Base-by-base conservation (phyloP, 805 yeast species). In the Kluyveromyces siamensis region DNA sequence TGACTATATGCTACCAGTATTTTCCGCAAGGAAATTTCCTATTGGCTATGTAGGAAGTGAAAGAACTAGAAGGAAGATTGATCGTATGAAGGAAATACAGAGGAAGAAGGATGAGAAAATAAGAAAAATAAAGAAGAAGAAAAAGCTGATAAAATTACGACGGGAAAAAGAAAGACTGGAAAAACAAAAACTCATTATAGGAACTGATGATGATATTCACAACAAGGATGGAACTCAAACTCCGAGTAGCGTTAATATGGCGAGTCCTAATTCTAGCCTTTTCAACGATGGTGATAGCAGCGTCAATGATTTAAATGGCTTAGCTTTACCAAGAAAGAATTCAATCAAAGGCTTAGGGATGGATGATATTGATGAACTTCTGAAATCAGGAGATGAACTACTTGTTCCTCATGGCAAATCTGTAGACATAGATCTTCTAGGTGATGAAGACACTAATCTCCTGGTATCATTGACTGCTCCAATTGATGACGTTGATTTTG, bases 31-130 rank as follows among this genome's bases (percentile, higher is more conserved):
- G 41, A 63, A 62, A 41, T 65, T 57, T 11, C 69, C 69, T n/a
- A 62, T 65, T 30, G 68, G 69, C 17, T 65, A 64, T 50, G 59
- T 65, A 30, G 69, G 69, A 11, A 64, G 59, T 47, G 68, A 63
- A 48, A 56, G 66, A 27, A 65, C 68, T 8, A 55, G 68, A 48
- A 60, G 59, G 50, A 65, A 61, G 55, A 63, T 65, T 37, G 68
- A 62, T 48, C 61, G 57, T 48, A 63, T 65, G 62, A 65, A 65
- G 47, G 66, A 63, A 51, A 42, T 61, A 30, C 69, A 65, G 47
- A 58, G 60, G 44, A 62, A 65, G 51, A 66, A 61, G 50, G 56
- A 59, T 27, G 66, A 62, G 44, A 64, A 62, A 51, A 65, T 63
- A 48, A 57, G 65, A 35, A 60, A 60, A 45, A 49, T 59, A 33